A percentile compares a stretch with the other conserved stretches of the same genome.
Conservation (phyloP, 306 rosid species). For the Hippophae gyantsensis region DNA sequence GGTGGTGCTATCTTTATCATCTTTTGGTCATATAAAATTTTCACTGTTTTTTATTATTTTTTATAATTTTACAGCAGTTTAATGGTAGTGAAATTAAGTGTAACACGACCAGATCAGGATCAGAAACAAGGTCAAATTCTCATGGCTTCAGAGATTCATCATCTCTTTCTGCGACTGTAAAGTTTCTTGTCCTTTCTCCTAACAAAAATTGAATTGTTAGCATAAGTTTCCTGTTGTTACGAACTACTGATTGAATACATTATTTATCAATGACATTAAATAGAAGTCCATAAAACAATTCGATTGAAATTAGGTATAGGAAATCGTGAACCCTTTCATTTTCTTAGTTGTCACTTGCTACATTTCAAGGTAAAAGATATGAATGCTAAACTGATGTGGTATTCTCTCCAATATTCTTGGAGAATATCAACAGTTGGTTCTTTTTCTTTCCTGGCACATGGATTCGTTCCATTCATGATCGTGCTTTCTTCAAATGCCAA, state of each 20-base stretch:
- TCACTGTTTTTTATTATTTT: slow-evolving; percentile 6
- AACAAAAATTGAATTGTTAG: not conserved
- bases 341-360: too few species aligned
- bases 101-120: slow-evolving; percentile 32
- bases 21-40: slow-evolving; percentile 15
- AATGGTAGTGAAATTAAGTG: slow-evolving; percentile 36
- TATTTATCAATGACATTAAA: too few species aligned
- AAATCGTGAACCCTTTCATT: too few species aligned
- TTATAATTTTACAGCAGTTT: slow-evolving; percentile 33
- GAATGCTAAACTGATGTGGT: not conserved
- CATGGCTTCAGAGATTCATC: slow-evolving; percentile 29
- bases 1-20: slow-evolving; percentile 11
- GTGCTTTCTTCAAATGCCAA: too few species aligned
- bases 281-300: too few species aligned
- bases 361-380: too few species aligned
- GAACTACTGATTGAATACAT: not conserved
- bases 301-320: too few species aligned
- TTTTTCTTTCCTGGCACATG: not conserved
- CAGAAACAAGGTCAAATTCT: slow-evolving; percentile 34
- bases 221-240: not conserved
- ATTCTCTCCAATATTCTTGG: not conserved
- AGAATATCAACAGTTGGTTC: not conserved
- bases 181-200: slow-evolving; percentile 15
- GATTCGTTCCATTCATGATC: too few species aligned
- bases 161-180: slow-evolving; percentile 44